Evolutionary conservation across 2,329 filamentous ascomycete species (phyloP).

Genomic region (Aspergillus phoenicis): DNA sequence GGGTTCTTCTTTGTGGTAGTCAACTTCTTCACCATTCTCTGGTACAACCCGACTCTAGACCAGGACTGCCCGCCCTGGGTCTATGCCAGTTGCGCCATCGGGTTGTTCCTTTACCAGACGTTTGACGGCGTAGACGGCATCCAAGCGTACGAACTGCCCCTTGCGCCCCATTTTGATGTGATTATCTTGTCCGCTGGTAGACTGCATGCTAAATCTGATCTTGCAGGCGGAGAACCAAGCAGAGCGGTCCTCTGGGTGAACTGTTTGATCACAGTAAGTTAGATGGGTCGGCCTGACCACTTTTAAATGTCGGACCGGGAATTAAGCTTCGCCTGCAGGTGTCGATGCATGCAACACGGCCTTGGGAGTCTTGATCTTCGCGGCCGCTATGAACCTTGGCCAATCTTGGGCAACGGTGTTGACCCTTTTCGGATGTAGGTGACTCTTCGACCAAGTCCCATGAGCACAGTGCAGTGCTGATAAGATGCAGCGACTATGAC

Average conservation of each 20-base stretch:
- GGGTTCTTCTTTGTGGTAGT: slow-evolving; percentile 87
- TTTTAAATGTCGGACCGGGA: background rate
- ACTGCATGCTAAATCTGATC: slow-evolving; percentile 11
- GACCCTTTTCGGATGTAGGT: slow-evolving; percentile 76
- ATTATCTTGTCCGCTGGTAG: slow-evolving; percentile 2
- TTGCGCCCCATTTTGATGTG: slow-evolving; percentile 3
- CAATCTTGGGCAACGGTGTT: slow-evolving; percentile 88
- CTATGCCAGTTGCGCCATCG: slow-evolving; percentile 86
- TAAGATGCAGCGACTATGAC: slow-evolving; percentile 69
- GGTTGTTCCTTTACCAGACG: slow-evolving; percentile 94
- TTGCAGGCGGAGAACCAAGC: slow-evolving; percentile 75
- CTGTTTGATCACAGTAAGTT: slow-evolving; percentile 85
- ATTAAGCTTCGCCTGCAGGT: slow-evolving; percentile 39
- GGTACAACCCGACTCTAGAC: slow-evolving; percentile 94
- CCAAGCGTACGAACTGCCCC: slow-evolving; percentile 70
- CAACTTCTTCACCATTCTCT: slow-evolving; percentile 89
- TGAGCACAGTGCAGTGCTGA: slow-evolving; percentile 3
- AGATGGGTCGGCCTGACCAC: background rate
- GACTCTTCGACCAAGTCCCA: background rate
- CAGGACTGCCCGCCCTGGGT: slow-evolving; percentile 94
- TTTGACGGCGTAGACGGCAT: slow-evolving; percentile 96
- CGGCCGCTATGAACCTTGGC: slow-evolving; percentile 87
- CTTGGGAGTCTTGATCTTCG: slow-evolving; percentile 91
- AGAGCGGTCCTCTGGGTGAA: slow-evolving; percentile 91
- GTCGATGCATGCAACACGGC: slow-evolving; percentile 96